Percentiles rank a stretch among this genome's conserved stretches.
phyloP scores from a whole-genome alignment of 768 basidiomycete species.

The Coprinopsis marcescibilis region DNA sequence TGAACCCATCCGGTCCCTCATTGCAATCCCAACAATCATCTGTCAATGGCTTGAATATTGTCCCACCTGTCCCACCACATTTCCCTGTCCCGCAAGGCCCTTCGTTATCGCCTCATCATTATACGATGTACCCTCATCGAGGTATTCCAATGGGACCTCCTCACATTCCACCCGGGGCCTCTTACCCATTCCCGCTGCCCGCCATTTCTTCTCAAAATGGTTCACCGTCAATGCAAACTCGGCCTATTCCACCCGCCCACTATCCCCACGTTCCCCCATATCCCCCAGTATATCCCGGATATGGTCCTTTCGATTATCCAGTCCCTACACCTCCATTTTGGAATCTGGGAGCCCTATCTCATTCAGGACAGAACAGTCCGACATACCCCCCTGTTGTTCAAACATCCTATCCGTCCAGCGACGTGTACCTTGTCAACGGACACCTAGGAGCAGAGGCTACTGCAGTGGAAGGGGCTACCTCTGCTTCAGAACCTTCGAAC shows the following conservation, averaged over 20 bases:
- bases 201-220: not conserved
- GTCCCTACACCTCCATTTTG: conserved; percentile 35
- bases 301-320: conserved; percentile 18
- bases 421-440: conserved; percentile 10
- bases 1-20: not conserved
- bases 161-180: not conserved
- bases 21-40: not conserved
- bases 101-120: conserved; percentile 9
- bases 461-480: too few relatives aligned
- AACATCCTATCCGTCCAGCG: conserved; percentile 9
- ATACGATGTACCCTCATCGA: conserved; percentile 12
- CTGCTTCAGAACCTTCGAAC: not conserved
- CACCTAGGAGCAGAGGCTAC: conserved; percentile 12
- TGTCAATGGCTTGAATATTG: not conserved
- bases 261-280: conserved; percentile 10
- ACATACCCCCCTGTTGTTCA: conserved; percentile 14
- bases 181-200: too few relatives aligned
- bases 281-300: not conserved
- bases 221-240: conserved; percentile 11
- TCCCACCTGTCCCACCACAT: conserved; percentile 1
- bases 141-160: conserved; percentile 1
- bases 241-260: conserved; percentile 8
- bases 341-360: conserved; percentile 23
- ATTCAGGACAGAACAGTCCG: conserved; percentile 21
- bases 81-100: conserved; percentile 9